Percentiles rank a stretch among this genome's conserved stretches.
These are phyloP conservation scores for Nectriaceae sp. DNA, from an alignment of 2,329 filamentous ascomycete genomes.

Conservation along the genomic window DNA sequence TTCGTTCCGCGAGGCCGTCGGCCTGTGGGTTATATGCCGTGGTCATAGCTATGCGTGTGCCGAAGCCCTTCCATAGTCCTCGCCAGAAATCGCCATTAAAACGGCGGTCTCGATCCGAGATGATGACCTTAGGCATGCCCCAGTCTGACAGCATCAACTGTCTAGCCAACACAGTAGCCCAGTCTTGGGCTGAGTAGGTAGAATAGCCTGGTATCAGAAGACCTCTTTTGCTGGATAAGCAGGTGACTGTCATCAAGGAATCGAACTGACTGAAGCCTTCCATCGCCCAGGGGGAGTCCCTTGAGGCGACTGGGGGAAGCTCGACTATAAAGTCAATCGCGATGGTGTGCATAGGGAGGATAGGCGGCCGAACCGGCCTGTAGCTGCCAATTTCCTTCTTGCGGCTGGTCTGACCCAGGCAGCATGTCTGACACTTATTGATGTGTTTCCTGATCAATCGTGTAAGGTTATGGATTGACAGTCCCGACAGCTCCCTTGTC, in stretches of 20 bases:
- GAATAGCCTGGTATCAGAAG: background rate
- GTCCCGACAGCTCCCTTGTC: background rate
- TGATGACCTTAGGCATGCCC: conserved; percentile 1
- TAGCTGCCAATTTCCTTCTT: background rate
- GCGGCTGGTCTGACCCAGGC: background rate
- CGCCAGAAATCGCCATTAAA: background rate
- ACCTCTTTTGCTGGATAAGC: background rate
- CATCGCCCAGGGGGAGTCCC: background rate
- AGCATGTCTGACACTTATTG: background rate
- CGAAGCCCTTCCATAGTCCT: background rate
- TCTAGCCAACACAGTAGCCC: background rate
- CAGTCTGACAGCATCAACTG: conserved; percentile 1
- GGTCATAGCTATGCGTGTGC: background rate
- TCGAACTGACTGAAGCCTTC: background rate
- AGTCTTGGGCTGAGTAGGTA: background rate
- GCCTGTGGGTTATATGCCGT: conserved; percentile 1
- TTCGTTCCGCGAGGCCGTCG: conserved; percentile 1
- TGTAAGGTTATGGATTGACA: background rate
- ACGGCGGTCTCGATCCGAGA: background rate
- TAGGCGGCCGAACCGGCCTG: background rate
- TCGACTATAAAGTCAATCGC: background rate
- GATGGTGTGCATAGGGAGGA: background rate
- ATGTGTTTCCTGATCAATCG: background rate
- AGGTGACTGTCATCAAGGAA: background rate
- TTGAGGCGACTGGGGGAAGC: background rate